Evolutionary conservation across 805 yeast genomes (phyloP), one percentile per base, ranked within the genome.

Genomic region (Komagataella pseudopastoris): DNA sequence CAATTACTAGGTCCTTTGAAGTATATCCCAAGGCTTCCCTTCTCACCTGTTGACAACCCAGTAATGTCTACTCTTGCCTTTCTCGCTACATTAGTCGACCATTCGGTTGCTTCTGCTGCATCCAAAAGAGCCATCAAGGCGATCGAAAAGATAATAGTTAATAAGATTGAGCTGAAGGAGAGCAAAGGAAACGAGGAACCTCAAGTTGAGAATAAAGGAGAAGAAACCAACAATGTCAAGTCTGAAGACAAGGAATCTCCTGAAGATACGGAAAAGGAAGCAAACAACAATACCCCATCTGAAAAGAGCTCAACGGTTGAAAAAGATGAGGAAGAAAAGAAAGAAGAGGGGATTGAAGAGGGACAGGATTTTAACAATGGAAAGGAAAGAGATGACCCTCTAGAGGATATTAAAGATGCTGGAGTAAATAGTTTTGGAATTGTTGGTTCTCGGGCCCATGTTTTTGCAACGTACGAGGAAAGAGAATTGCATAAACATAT

Each of bases 41-140:
- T 87, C 49, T 79, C 88, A 44, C 78, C 88, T 47, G 79, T 83
- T 24, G 98, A 93, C 58, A 93, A 93, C 65, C 99, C 99, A 2
- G 89, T 93, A 3, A 75, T 93, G 70, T 84, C 95, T 44, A 91
- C 95, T n/a, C 76, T 93, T 55, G 83, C 96, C 12, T 93, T 90
- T 65, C 71, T 93, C 66, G 81, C 90, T 0, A 82, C 88, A 44
- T 68, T 90, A 49, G 95, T 89, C 16, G 96, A 91, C 60, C 85
- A 91, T 10, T 84, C 83, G 45, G 85, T 85, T 20, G 96, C 91
- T 0, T 80, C 81, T 52, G 88, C 90, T 8, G 95, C 95, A 39
- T 83, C 95, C 6, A 67, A 61, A 30, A 70, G 81, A 49, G 89
- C 88, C 0, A 73, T 81, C 5, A 70, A 70, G 50, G 71, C 70